These are phyloP conservation scores for Flaveria brownii DNA, from an alignment of 129 eudicot genomes.

Conservation along the genomic window DNA sequence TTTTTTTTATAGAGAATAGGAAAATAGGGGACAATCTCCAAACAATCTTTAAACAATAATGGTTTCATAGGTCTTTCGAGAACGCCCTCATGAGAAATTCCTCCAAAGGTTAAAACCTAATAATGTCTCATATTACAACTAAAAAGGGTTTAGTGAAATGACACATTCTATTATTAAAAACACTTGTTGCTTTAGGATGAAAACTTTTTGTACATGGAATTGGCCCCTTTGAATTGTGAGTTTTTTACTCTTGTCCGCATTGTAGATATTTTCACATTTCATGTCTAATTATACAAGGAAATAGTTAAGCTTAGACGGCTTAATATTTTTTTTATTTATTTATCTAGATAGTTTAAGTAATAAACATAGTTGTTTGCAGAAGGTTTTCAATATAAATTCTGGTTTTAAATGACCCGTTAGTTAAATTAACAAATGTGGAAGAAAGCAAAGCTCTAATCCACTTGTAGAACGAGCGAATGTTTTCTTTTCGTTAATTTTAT, in stretches of 20 bases:
- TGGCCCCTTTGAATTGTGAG: not conserved
- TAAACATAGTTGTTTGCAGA: too few species aligned
- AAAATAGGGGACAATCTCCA: not conserved
- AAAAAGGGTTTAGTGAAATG: not conserved
- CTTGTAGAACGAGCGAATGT: too few species aligned
- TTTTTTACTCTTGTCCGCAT: not conserved
- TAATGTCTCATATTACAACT: conserved; percentile 2
- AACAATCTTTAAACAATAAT: not conserved
- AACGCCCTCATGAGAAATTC: not conserved
- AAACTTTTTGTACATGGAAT: not conserved
- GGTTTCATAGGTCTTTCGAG: not conserved
- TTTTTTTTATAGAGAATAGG: too few species aligned
- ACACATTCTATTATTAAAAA: not conserved
- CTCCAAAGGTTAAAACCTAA: not conserved
- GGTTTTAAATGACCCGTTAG: too few species aligned
- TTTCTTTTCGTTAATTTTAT: too few species aligned
- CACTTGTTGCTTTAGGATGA: not conserved
- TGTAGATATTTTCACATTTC: conserved; percentile 2
- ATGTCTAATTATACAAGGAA: not conserved
- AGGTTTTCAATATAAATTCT: too few species aligned
- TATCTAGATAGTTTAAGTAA: too few species aligned
- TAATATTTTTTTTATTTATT: too few species aligned
- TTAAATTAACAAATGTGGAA: too few species aligned
- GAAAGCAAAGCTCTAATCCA: too few species aligned
- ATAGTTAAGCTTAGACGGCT: not conserved